phyloP scores from a whole-genome alignment of 108 stramenopile genomes.

The Halocafeteria seosinensis region DNA sequence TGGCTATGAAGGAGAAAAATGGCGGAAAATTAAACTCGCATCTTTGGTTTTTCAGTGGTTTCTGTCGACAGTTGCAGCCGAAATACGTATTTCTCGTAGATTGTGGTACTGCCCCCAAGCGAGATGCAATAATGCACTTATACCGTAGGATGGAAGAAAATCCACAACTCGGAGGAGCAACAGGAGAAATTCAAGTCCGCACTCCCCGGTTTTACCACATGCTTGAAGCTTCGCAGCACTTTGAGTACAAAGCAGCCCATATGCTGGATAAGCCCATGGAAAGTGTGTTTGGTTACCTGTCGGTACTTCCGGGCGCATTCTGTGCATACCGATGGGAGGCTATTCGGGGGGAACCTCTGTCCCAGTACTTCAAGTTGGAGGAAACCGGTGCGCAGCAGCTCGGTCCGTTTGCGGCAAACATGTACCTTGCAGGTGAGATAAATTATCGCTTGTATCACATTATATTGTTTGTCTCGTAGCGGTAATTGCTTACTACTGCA shows the following conservation, averaged over 20 bases:
- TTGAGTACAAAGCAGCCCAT: not conserved
- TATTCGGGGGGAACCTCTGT: not conserved
- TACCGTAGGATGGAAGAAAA: not conserved
- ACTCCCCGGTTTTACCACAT: not conserved
- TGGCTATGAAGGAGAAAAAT: slow-evolving; percentile 1
- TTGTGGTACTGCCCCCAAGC: not conserved
- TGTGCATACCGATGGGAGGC: slow-evolving; percentile 2
- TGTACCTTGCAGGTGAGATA: no score
- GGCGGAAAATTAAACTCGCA: not conserved
- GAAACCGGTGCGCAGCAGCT: not conserved
- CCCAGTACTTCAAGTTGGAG: not conserved
- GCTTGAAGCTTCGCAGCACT: not conserved
- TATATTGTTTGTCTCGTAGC: no score
- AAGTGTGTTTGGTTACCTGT: not conserved
- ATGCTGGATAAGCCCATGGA: not conserved
- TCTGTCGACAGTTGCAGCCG: not conserved
- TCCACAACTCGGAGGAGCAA: not conserved
- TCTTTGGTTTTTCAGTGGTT: not conserved
- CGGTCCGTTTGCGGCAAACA: not conserved
- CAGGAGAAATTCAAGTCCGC: not conserved
- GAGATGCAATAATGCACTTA: not conserved
- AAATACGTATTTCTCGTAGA: not conserved
- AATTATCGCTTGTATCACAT: no score
- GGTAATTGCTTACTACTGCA: no score
- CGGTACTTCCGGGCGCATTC: not conserved